phyloP scores from a whole-genome alignment of 2,329 filamentous ascomycete species.

The Pestalotiopsis fici region DNA sequence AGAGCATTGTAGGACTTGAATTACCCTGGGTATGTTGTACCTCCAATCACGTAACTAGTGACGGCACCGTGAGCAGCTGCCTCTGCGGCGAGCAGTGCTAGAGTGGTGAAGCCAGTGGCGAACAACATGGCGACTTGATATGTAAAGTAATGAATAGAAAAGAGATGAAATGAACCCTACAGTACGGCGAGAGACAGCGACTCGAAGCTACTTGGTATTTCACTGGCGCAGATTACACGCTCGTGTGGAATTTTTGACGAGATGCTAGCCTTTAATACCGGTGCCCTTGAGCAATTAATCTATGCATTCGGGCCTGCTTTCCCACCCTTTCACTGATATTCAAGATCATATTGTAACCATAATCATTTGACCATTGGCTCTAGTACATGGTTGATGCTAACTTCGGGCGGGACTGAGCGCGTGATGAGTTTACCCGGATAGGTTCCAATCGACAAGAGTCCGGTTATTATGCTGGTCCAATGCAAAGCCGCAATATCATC shows the following conservation, averaged over 20 bases:
- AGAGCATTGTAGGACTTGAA: neutral
- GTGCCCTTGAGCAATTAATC: neutral
- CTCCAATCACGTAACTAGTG: slow-evolving; percentile 48
- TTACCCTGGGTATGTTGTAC: slow-evolving; percentile 39
- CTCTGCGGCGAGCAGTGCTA: slow-evolving; percentile 24
- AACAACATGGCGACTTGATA: slow-evolving; percentile 23
- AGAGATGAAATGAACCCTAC: neutral
- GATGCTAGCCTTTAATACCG: neutral
- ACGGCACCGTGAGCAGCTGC: slow-evolving; percentile 38
- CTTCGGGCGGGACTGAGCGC: neutral
- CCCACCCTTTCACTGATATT: neutral
- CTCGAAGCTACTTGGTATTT: neutral
- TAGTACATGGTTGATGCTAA: neutral
- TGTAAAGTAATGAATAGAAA: neutral
- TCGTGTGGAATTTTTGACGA: neutral
- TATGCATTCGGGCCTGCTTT: neutral
- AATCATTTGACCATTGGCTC: neutral
- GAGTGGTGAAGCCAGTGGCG: slow-evolving; percentile 17
- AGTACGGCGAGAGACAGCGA: neutral
- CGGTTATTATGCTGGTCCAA: neutral
- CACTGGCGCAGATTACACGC: neutral
- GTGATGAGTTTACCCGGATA: slow-evolving; percentile 2
- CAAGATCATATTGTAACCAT: neutral
- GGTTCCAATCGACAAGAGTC: slow-evolving; percentile 8
- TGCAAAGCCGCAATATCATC: neutral